These are phyloP conservation scores for Ambrosiella xylebori DNA, from an alignment of 2,329 filamentous ascomycete genomes.

Conservation along the genomic window DNA sequence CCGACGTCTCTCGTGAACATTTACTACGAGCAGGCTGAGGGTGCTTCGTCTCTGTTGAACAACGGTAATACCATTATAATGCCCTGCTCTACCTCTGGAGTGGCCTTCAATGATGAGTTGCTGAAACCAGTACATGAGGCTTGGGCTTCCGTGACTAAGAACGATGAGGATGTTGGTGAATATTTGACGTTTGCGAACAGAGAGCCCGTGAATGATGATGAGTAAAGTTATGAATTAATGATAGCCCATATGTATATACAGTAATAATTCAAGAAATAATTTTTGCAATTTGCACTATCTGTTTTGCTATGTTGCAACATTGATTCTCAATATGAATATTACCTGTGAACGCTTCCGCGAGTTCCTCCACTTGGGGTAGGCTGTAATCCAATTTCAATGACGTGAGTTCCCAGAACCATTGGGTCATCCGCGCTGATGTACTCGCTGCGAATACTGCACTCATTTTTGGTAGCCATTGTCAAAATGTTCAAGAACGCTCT, in stretches of 20 bases:
- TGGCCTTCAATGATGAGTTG: slow-evolving; percentile 57
- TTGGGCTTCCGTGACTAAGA: slow-evolving; percentile 49
- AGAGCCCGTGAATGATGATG: slow-evolving; percentile 42
- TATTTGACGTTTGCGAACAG: slow-evolving; percentile 72
- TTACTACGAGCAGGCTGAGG: slow-evolving; percentile 35
- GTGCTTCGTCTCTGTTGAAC: slow-evolving; percentile 15
- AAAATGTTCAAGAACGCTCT: slow-evolving; percentile 64
- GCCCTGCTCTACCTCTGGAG: slow-evolving; percentile 40
- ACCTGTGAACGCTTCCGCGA: not conserved
- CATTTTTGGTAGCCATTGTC: slow-evolving; percentile 47
- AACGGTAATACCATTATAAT: slow-evolving; percentile 36
- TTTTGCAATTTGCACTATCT: not conserved
- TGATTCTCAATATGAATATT: not conserved
- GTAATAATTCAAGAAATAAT: too few relatives aligned
- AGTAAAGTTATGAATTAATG: slow-evolving; percentile 31
- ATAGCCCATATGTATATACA: not conserved
- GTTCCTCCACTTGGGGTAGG: not conserved
- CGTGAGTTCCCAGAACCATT: slow-evolving; percentile 5
- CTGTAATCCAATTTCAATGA: slow-evolving; percentile 10
- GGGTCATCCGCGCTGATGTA: slow-evolving; percentile 18
- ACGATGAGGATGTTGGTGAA: slow-evolving; percentile 25
- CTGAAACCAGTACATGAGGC: slow-evolving; percentile 49
- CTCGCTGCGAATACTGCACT: slow-evolving; percentile 34
- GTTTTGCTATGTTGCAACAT: not conserved
- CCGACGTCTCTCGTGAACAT: slow-evolving; percentile 31